Percentiles rank a stretch among this genome's conserved stretches.
Evolutionary conservation across 2,329 filamentous ascomycete species (phyloP).

Genomic region (Trichoderma gracile): DNA sequence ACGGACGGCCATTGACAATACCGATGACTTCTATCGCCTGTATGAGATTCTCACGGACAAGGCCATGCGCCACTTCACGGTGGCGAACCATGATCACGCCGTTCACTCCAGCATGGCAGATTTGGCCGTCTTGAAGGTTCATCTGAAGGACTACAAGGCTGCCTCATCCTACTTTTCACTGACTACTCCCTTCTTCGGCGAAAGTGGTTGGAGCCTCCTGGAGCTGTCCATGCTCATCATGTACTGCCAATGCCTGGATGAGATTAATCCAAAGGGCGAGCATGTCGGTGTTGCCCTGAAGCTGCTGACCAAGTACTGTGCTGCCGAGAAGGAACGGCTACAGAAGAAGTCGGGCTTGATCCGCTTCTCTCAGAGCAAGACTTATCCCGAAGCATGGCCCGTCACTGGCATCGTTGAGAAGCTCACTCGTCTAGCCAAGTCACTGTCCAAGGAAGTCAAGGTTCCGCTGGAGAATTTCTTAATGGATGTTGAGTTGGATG

Average conservation of each 20-base stretch:
- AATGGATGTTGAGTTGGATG: constrained; percentile 65
- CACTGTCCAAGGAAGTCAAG: constrained; percentile 58
- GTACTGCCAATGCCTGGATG: constrained; percentile 79
- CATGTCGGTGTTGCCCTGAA: constrained; percentile 76
- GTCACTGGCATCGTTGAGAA: constrained; percentile 52
- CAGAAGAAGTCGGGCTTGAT: constrained; percentile 38
- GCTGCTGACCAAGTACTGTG: constrained; percentile 67
- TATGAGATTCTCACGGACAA: constrained; percentile 81
- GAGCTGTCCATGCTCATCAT: constrained; percentile 84
- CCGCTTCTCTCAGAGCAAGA: constrained; percentile 24
- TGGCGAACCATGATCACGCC: constrained; percentile 76
- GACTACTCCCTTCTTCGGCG: constrained; percentile 76
- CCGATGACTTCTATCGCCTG: constrained; percentile 64
- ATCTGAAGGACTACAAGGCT: constrained; percentile 68
- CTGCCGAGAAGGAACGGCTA: constrained; percentile 53
- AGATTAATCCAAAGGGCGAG: constrained; percentile 73
- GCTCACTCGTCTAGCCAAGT: constrained; percentile 48
- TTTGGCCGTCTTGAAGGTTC: constrained; percentile 79
- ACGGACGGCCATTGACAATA: constrained; percentile 60
- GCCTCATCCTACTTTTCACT: constrained; percentile 78
- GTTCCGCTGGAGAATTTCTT: constrained; percentile 76
- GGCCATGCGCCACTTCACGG: constrained; percentile 77
- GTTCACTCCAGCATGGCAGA: constrained; percentile 79
- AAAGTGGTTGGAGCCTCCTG: constrained; percentile 74
- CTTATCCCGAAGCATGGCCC: constrained; percentile 37